Evolutionary conservation across 805 yeast species (phyloP).

Genomic region (Candida pseudoglaebosa): DNA sequence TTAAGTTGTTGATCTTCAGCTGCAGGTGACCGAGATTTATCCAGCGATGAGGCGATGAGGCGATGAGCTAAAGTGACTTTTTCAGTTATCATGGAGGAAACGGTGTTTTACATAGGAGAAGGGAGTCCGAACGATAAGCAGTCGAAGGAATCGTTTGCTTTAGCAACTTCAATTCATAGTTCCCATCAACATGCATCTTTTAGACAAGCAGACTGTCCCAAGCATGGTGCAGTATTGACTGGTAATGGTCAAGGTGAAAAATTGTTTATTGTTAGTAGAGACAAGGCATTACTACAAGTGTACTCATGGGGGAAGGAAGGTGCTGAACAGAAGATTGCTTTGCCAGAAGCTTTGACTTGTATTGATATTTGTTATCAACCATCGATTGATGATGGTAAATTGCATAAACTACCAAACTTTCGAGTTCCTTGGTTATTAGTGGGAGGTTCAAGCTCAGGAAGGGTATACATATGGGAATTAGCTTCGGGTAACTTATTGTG

Average conservation of each 20-base stretch:
- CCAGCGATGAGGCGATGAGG: neutral
- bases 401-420: constrained; percentile 33
- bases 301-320: constrained; percentile 70
- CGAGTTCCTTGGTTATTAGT: constrained; percentile 62
- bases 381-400: constrained; percentile 14
- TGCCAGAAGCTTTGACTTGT: constrained; percentile 74
- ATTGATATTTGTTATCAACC: constrained; percentile 43
- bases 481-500: constrained; percentile 67
- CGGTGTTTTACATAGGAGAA: constrained; percentile 43
- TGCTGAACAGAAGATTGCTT: constrained; percentile 73
- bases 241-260: constrained; percentile 47
- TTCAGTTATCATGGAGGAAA: constrained; percentile 43
- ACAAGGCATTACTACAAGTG: constrained; percentile 70
- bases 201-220: constrained; percentile 48
- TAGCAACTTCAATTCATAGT: constrained; percentile 41
- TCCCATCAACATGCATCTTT: constrained; percentile 47
- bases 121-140: constrained; percentile 43
- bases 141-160: constrained; percentile 40
- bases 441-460: constrained; percentile 75
- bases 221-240: constrained; percentile 44
- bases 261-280: constrained; percentile 60
- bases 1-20: neutral
- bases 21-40: neutral
- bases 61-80: neutral
- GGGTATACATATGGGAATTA: constrained; percentile 81